A percentile compares a stretch with the other conserved stretches of the same genome.
These are phyloP conservation scores for Asterionellopsis glacialis DNA, from an alignment of 108 stramenopile species.

Conservation along the genomic window DNA sequence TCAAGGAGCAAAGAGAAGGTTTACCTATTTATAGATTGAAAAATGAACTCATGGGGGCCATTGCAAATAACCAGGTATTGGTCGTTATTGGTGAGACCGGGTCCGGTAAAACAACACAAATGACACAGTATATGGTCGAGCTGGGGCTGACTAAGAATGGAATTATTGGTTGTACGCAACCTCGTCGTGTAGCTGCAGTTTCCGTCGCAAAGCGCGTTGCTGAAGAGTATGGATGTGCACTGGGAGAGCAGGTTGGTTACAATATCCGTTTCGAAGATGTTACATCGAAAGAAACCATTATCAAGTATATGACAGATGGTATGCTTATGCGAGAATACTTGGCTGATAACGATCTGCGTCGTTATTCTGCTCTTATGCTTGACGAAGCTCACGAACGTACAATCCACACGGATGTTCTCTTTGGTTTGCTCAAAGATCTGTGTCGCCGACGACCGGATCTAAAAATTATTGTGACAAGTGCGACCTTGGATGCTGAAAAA, in stretches of 20 bases:
- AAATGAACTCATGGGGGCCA: conserved; percentile 75
- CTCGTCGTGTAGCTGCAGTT: conserved; percentile 95
- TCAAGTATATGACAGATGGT: conserved; percentile 99
- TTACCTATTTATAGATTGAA: conserved; percentile 91
- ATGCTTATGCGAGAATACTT: conserved; percentile 98
- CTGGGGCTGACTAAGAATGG: conserved; percentile 87
- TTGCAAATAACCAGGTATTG: conserved; percentile 84
- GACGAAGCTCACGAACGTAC: conserved; percentile 99
- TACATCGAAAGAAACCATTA: conserved; percentile 86
- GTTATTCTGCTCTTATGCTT: conserved; percentile 88
- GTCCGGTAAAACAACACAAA: conserved; percentile 95
- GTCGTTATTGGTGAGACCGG: conserved; percentile 99
- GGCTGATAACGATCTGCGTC: conserved; percentile 85
- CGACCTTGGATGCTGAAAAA: conserved; percentile 97
- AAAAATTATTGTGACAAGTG: conserved; percentile 93
- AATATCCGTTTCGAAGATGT: conserved; percentile 98
- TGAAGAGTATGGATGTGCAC: conserved; percentile 94
- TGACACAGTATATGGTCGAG: conserved; percentile 98
- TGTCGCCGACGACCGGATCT: conserved; percentile 85
- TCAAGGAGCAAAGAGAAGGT: conserved; percentile 94
- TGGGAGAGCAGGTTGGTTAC: conserved; percentile 96
- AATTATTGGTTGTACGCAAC: conserved; percentile 98
- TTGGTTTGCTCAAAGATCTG: conserved; percentile 95
- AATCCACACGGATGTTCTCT: conserved; percentile 97
- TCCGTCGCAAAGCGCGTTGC: conserved; percentile 99